A percentile compares a stretch with the other conserved stretches of the same genome.
Conservation (phyloP, 192 early-diverging fungal genomes). For the Linderina pennispora region DNA sequence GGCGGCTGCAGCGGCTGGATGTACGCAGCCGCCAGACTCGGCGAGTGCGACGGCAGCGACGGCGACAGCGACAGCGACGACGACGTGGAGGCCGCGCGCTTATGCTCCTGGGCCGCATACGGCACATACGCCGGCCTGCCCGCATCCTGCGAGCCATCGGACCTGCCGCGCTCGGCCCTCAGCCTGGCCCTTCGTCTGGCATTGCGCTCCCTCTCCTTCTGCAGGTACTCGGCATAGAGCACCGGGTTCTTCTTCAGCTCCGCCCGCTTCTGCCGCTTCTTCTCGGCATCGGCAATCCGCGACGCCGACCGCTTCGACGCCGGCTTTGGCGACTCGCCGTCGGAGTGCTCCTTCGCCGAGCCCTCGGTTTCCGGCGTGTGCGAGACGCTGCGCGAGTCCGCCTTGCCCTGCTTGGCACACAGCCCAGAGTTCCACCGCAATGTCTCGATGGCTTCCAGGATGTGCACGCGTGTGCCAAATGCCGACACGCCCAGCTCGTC, state of each 20-base stretch:
- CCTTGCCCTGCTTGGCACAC: constrained; percentile 5
- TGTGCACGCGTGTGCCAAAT: constrained; percentile 41
- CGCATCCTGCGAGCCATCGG: not conserved
- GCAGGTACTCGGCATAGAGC: constrained; percentile 44
- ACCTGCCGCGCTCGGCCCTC: constrained; percentile 32
- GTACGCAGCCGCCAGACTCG: too few species aligned
- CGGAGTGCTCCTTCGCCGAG: constrained; percentile 24
- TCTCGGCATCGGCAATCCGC: constrained; percentile 44
- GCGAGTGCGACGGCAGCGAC: too few species aligned
- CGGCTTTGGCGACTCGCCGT: constrained; percentile 16
- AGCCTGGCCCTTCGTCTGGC: constrained; percentile 41
- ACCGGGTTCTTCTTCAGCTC: constrained; percentile 44
- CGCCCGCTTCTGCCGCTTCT: constrained; percentile 48
- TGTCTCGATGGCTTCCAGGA: constrained; percentile 44
- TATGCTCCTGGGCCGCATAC: too few species aligned
- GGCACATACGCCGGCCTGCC: too few species aligned
- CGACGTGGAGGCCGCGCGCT: too few species aligned
- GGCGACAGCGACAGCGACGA: too few species aligned
- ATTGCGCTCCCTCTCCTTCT: constrained; percentile 48
- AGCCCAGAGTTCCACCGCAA: constrained; percentile 33
- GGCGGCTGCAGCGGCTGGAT: too few species aligned
- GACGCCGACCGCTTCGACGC: constrained; percentile 45
- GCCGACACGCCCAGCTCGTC: constrained; percentile 45
- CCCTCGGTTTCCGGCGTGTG: constrained; percentile 15
- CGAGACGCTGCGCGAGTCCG: constrained; percentile 2